Conservation (phyloP, 2,329 filamentous ascomycete genomes). For the Furcasterigmium furcatum region DNA sequence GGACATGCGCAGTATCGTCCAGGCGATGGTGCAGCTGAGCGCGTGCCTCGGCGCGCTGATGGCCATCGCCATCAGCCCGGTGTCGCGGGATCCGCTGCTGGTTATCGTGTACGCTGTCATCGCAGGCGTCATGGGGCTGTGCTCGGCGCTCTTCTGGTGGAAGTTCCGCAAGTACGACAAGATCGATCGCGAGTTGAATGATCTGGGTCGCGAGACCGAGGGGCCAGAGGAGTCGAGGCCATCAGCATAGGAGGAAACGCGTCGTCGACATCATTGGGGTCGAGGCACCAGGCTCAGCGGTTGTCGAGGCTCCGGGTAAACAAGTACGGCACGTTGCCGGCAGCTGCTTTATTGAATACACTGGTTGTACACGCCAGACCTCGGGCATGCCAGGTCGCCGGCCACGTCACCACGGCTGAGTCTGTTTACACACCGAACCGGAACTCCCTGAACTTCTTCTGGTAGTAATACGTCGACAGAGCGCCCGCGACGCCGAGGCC, state of each 20-base stretch:
- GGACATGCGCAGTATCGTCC: conserved; percentile 63
- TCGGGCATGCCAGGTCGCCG: no score
- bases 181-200: conserved; percentile 33
- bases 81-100: conserved; percentile 62
- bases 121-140: conserved; percentile 41
- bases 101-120: conserved; percentile 64
- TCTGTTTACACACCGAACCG: conserved; percentile 29
- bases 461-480: conserved; percentile 35
- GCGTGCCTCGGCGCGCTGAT: conserved; percentile 38
- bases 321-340: no score
- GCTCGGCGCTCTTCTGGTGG: conserved; percentile 50
- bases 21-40: conserved; percentile 57
- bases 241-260: no score
- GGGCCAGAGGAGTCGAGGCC: no score
- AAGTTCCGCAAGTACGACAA: conserved; percentile 33
- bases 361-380: no score
- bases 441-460: conserved; percentile 37
- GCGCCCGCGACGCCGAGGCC: conserved; percentile 26
- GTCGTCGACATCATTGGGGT: no score
- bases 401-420: no score
- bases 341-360: no score
- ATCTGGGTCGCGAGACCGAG: conserved; percentile 27
- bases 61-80: conserved; percentile 57
- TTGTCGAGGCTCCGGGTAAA: no score
- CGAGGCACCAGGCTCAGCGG: no score